phyloP scores from a whole-genome alignment of 805 yeast species.

The Saturnispora ahearnii region DNA sequence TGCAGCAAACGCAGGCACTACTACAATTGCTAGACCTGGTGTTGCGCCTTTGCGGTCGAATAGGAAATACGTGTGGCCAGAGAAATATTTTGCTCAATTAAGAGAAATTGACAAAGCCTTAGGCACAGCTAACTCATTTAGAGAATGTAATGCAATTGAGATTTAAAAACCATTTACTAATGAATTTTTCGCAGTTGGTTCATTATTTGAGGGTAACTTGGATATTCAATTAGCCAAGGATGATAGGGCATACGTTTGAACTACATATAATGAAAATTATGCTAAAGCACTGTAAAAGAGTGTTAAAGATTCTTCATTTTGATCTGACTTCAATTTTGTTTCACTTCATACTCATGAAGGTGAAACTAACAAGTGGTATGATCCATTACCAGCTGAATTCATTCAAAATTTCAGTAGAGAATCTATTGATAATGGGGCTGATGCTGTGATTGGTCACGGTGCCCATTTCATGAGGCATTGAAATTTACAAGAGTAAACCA shows the following conservation, averaged over 20 bases:
- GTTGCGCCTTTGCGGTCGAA: conserved; percentile 23
- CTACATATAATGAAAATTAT: conserved; percentile 18
- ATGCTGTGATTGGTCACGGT: conserved; percentile 25
- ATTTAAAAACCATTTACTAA: conserved; percentile 19
- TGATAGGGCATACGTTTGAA: conserved; percentile 21
- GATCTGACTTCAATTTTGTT: conserved; percentile 23
- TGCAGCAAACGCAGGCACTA: conserved; percentile 22
- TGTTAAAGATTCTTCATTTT: conserved; percentile 18
- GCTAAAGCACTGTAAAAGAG: conserved; percentile 19
- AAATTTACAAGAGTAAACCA: conserved; percentile 23
- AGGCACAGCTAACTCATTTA: conserved; percentile 24
- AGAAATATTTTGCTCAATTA: conserved; percentile 19
- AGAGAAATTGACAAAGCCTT: conserved; percentile 22
- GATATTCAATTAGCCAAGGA: conserved; percentile 18
- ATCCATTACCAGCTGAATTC: conserved; percentile 22
- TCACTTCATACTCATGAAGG: conserved; percentile 25
- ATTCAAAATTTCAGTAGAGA: conserved; percentile 21
- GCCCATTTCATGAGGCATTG: conserved; percentile 26
- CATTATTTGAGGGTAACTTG: conserved; percentile 23
- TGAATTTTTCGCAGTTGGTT: conserved; percentile 22
- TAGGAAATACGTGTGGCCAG: conserved; percentile 22
- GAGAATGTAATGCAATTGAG: conserved; percentile 26
- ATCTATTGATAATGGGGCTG: conserved; percentile 23
- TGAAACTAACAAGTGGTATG: conserved; percentile 27
- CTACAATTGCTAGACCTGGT: conserved; percentile 23